Base-by-base conservation (phyloP, 441 rosid species). In the Erysimum pusillum region DNA sequence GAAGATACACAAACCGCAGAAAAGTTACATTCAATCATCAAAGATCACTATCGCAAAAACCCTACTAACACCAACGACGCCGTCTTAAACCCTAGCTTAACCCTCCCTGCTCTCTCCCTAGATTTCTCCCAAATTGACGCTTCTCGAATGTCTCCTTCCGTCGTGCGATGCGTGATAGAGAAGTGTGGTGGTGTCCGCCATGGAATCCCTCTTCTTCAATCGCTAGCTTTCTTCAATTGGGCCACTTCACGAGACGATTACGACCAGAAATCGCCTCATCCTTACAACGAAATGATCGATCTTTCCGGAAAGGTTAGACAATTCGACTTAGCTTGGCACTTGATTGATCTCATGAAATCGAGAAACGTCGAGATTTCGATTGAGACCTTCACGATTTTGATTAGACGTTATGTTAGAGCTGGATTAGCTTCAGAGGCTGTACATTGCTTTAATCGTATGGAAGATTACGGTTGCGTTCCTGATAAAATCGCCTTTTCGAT, bases 141-240 rank as follows among this genome's bases (percentile, higher is more conserved):
- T n/a, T 76, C 80, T 13, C 12, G n/a, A 12, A 31, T 88, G 78
- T 82, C 98, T 46, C 78, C 93, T 17, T 56, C 82, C 77, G 52
- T 85, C 69, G 82, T 83, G 17, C 85, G 81, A 71, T 79, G 51
- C 68, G 97, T 92, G 14, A 79, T 95, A 67, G 86, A 87, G 78
- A 85, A 79, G 74, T 92, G 90, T 74, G 83, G 86, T 53, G 71
- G 76, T 31, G 87, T 83, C 65, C 97, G 99, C 76, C 94, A 89
- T 45, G 97, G 99, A 22, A 83, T 92, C 77, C 97, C 98, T 13
- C 78, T 91, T 76, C 81, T 56, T 77, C 96, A 90, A 38, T 68
- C 89, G 31, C 82, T 92, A 13, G 82, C 96, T 0, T 95, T 95
- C 86, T 95, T 95, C 93, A 88, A 90, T 69, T 95, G 97, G 97